Base-by-base conservation (phyloP, 306 rosid genomes). In the Urtica urens region DNA sequence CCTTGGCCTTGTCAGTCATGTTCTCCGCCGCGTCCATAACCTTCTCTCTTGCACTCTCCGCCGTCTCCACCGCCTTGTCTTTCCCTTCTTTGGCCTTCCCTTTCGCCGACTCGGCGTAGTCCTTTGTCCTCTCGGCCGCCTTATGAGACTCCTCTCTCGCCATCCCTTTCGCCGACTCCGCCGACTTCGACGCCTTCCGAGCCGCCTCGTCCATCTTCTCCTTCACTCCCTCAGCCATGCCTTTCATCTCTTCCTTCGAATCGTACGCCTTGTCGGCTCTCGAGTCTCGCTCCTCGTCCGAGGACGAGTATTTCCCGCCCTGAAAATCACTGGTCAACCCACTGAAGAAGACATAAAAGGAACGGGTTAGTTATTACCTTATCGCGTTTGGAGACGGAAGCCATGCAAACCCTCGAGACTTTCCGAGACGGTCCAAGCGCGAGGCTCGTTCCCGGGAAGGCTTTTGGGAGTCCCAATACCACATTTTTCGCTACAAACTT, bases 391-490 rank as follows among this genome's bases (percentile, higher is more conserved):
- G 83, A 71, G 20, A 78, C 67, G 4, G 75, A 46, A 39, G 49
- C 51, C 50, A 77, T 65, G 77, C 73, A 64, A 55, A 82, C 63
- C 29, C 81, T 68, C 3, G 86, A 70, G 37, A 70, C 43, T 38
- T 69, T 79, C 25, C 2, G 53, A 18, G 78, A 56, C 10, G 53
- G 37, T 31, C 58, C 37, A 23, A 22, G 60, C 23, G 78, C 62
- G 38, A 69, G 67, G 10, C 58, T 3, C 4, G 5, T 34, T 38
- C 81, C 72, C 25, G 85, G 74, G 35, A 81, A 54, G 3, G 93
- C 65, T 62, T 59, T 82, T 2, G 78, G 62, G 69, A 79, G 38
- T 38, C 66, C 72, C 76, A 76, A 74, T 61, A 77, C 8, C 13
- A 51, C 51, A 49, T 57, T 72, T 28, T 37, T 68, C 2, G 83